Evolutionary conservation across 1,284 basidiomycete species (phyloP).

Genomic region (Malassezia restricta): DNA sequence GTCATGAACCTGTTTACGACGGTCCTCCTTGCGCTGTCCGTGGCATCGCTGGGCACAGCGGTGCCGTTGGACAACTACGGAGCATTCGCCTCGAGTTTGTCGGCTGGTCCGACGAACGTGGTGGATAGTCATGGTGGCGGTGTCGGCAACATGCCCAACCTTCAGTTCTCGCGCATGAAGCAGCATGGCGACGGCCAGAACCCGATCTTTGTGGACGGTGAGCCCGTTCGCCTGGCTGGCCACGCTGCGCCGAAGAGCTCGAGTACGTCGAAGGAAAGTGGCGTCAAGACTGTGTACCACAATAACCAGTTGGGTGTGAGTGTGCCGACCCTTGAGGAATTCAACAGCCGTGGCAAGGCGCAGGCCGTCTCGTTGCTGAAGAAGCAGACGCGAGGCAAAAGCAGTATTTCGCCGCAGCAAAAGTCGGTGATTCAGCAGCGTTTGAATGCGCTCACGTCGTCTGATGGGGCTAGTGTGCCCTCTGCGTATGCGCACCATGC

Average conservation of each 20-base stretch:
- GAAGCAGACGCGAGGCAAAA: background rate
- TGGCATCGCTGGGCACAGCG: slow-evolving; percentile 3
- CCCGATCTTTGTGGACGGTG: background rate
- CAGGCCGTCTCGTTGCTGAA: background rate
- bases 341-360: background rate
- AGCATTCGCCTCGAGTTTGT: background rate
- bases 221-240: background rate
- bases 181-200: background rate
- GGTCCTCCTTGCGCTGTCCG: slow-evolving; percentile 8
- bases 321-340: background rate
- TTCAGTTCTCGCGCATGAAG: background rate
- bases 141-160: background rate
- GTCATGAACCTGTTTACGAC: slow-evolving; percentile 13
- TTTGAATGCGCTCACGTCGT: no score
- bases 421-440: no score
- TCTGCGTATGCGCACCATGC: no score
- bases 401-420: background rate
- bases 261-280: background rate
- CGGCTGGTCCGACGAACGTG: slow-evolving; percentile 1
- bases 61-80: background rate
- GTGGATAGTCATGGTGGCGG: background rate
- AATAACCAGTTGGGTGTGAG: background rate
- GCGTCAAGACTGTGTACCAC: background rate
- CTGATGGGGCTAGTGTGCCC: no score
- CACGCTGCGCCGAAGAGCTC: background rate